Conservation (phyloP, 495 filamentous ascomycete genomes). For the Cercophora sp. region DNA sequence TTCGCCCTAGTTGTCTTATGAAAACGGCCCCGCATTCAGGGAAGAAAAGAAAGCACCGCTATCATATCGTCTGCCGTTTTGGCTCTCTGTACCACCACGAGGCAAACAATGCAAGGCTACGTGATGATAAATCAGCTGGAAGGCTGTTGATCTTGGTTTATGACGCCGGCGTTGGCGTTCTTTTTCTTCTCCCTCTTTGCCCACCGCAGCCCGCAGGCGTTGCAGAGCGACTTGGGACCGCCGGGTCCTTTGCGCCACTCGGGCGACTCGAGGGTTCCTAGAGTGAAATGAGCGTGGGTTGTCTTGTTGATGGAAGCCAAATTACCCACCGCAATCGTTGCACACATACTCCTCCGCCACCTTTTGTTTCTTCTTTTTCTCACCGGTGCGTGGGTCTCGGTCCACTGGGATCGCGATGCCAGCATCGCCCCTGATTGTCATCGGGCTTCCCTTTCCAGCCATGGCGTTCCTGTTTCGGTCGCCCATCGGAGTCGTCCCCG, state of each 20-base stretch:
- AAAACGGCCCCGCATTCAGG: no score
- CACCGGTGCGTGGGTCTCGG: conserved; percentile 61
- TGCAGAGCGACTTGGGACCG: conserved; percentile 94
- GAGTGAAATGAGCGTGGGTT: no score
- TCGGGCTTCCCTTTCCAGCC: conserved; percentile 74
- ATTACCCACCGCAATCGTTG: conserved; percentile 85
- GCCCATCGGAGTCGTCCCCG: conserved; percentile 83
- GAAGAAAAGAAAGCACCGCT: no score
- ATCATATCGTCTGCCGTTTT: no score
- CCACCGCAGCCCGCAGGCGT: conserved; percentile 90
- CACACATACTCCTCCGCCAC: conserved; percentile 92
- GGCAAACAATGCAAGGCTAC: no score
- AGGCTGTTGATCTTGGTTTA: no score
- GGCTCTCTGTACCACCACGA: no score
- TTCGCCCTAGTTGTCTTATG: no score
- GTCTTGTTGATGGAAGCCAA: no score
- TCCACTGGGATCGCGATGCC: conserved; percentile 80
- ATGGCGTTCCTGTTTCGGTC: conserved; percentile 86
- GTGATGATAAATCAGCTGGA: no score
- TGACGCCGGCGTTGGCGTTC: conserved; percentile 25
- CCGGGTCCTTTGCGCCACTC: conserved; percentile 96
- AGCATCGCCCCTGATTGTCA: conserved; percentile 77
- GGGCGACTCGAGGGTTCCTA: conserved; percentile 78
- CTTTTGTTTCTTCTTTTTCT: conserved; percentile 87
- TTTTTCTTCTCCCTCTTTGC: conserved; percentile 75